phyloP scores from a whole-genome alignment of 805 yeast species.

The Yamadazyma kitorensis region DNA sequence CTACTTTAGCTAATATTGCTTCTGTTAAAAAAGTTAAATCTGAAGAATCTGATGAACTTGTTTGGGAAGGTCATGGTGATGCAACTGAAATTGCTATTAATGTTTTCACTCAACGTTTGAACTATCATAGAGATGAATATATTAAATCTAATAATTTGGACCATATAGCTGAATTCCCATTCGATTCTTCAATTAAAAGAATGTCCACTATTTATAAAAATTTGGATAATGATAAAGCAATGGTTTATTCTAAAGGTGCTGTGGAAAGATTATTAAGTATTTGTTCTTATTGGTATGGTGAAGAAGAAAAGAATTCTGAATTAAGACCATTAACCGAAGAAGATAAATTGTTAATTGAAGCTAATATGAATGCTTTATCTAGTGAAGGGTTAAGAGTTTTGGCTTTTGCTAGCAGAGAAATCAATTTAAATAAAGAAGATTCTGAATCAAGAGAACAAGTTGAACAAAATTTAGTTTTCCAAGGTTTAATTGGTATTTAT shows the following conservation, averaged over 20 bases:
- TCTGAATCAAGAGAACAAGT: constrained; percentile 17
- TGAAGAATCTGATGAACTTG: constrained; percentile 37
- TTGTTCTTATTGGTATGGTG: constrained; percentile 24
- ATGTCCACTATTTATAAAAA: constrained; percentile 26
- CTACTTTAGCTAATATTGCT: constrained; percentile 81
- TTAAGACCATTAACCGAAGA: constrained; percentile 18
- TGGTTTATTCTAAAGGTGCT: constrained; percentile 30
- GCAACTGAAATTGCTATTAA: constrained; percentile 36
- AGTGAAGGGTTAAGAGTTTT: constrained; percentile 30
- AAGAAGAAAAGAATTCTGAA: constrained; percentile 6
- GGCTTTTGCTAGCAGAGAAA: constrained; percentile 27
- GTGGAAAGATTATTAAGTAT: constrained; percentile 27
- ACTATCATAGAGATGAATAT: constrained; percentile 19
- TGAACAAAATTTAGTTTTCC: constrained; percentile 22
- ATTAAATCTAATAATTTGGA: constrained; percentile 13
- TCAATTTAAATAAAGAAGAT: constrained; percentile 13
- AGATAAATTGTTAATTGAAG: constrained; percentile 20
- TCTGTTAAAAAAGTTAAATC: constrained; percentile 48
- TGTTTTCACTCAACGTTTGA: constrained; percentile 28
- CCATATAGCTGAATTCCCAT: constrained; percentile 28
- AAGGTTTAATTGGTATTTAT: constrained; percentile 32
- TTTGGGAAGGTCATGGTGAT: constrained; percentile 65
- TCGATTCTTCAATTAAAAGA: constrained; percentile 31
- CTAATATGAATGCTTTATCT: constrained; percentile 25
- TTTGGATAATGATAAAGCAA: constrained; percentile 1